Base-by-base conservation (phyloP, 2,329 filamentous ascomycete species). In the Alternaria solani region DNA sequence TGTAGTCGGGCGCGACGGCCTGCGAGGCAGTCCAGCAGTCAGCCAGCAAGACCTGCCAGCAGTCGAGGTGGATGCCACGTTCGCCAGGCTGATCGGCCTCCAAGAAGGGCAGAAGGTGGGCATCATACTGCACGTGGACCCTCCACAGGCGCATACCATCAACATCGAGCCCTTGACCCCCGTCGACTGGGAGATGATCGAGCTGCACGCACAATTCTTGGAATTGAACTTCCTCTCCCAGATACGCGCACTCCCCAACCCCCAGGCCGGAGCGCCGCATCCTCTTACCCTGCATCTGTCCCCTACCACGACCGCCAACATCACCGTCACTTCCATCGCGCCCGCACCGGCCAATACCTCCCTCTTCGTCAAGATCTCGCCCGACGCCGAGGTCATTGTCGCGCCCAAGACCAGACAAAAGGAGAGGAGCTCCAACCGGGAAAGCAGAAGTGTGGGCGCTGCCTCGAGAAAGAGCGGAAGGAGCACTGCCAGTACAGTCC, bases 171-270 rank as follows among this genome's bases (percentile, higher is more conserved):
- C 95, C 34, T 81, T 98, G 71, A 98, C 95, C 0, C 89, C 94
- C 1, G 93, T 96, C 59, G 95, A 99, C 76, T 99, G 95, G 95
- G 95, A 99, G 80, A 96, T 98, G 72, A 98, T 99, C 70, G 95
- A 99, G 79, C 84, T 99, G 2, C 95, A 99, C 81, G 95, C 95
- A 5, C 95, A 91, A 16, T 99, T 98, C 74, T 84, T 99, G 51
- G 95, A 99, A 75, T 85, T 97, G 66, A 98, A 99, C 78, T 88
- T 99, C 53, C 84, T 97, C 32, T 91, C 90, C 44, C 95, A 99
- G 81, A 94, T 99, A 69, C 90, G 95, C 71, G 94, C 94, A 18
- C 84, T 99, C 23, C 94, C 94, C 25, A 98, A 97, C 77, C 94
- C 94, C 18, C 82, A 85, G 25, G 76, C 83, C 16, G 81, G 87